Base-by-base conservation (phyloP, 148 eudicot species). In the Limonium bicolor region DNA sequence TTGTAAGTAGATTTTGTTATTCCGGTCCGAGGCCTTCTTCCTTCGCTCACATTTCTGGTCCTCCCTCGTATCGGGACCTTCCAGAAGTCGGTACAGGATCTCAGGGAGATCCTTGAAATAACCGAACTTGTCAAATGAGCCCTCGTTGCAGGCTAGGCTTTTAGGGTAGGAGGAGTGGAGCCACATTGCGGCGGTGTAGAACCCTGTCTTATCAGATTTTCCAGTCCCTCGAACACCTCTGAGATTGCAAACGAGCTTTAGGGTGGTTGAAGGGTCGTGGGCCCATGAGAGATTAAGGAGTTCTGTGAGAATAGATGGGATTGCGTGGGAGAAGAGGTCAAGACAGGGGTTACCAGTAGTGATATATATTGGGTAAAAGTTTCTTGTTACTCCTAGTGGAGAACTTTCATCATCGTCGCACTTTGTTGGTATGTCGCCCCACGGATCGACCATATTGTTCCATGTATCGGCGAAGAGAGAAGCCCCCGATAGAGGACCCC, bases 141-240 rank as follows among this genome's bases (percentile, higher is more conserved):
- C 36, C 3, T 42, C 42, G 25, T 54, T 54, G 23, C 34, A 33
- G 1, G 49, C 59, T 0, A 54, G 20, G 20, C 34, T 54, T 36
- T 44, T 54, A 3, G 59, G 59, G 15, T 54, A 50, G 29, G 23
- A 9, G 2, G 6, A 12, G 15, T 54, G 59, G 1, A 54, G 30
- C 50, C 59, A 54, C 2, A 43, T 19, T 1, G 50, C 42, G 8
- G 59, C 50, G 12, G 26, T 12, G 25, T 54, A 54, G 26, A 14
- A 54, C 2, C 59, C 59, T 26, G 43, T 50, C 32, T 44, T 54
- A 24, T 54, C 41, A 2, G 41, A 22, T 22, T 54, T 54, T 4
- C 59, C 59, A 14, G 59, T 54, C 18, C 59, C 59, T 5, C 59
- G 43, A 19, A 54, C 59, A 16, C 59, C 59, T 1, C 59, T 26